phyloP scores from a whole-genome alignment of 768 basidiomycete genomes.

The Pleurotus giganteus region DNA sequence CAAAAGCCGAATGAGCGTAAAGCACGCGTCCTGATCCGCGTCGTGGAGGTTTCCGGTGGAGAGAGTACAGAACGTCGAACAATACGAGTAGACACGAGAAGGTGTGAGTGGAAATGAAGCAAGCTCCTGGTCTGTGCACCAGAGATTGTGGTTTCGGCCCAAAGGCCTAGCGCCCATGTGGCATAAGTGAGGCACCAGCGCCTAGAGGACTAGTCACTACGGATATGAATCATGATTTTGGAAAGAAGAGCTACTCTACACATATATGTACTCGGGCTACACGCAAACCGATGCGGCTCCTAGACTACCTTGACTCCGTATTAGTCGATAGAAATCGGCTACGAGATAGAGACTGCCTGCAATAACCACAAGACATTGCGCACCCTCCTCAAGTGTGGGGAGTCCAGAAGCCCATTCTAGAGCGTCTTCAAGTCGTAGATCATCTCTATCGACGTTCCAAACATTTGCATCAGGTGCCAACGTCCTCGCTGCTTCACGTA shows the following conservation, averaged over 20 bases:
- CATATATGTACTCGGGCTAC: not conserved
- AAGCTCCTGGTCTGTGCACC: not conserved
- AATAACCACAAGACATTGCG: slow-evolving; percentile 58
- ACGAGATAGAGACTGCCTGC: slow-evolving; percentile 95
- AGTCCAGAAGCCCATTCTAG: slow-evolving; percentile 49
- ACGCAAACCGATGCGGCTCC: not conserved
- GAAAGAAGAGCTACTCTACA: not conserved
- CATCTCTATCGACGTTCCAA: slow-evolving; percentile 38
- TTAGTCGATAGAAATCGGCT: slow-evolving; percentile 83
- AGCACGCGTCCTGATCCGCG: no score
- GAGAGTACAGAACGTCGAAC: no score
- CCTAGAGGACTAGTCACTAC: not conserved
- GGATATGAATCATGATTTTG: no score
- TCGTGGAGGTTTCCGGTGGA: no score
- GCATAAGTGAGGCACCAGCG: not conserved
- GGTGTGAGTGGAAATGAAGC: not conserved
- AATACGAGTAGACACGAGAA: not conserved
- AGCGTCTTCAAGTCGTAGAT: slow-evolving; percentile 22
- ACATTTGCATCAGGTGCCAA: slow-evolving; percentile 46
- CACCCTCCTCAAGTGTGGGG: slow-evolving; percentile 32
- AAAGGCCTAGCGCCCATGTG: not conserved
- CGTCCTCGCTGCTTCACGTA: slow-evolving; percentile 42
- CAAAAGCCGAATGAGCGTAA: no score
- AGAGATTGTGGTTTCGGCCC: not conserved
- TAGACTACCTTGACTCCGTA: slow-evolving; percentile 14